phyloP scores from a whole-genome alignment of 805 yeast genomes.

The Candida nemodendra region DNA sequence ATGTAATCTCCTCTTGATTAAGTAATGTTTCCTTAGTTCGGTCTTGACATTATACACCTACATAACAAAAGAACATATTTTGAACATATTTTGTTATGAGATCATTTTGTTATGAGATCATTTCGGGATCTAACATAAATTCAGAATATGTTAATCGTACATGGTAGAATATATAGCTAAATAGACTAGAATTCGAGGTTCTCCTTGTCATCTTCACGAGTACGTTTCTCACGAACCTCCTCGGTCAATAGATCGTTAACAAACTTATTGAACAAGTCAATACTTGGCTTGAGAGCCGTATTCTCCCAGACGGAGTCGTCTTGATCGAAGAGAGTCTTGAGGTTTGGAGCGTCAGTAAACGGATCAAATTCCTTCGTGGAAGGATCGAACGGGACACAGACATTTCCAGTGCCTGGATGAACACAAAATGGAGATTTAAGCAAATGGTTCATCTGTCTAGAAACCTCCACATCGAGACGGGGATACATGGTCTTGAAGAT shows the following conservation, averaged over 20 bases:
- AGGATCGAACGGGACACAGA: conserved; percentile 85
- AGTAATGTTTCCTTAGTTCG: no score
- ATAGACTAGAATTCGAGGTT: conserved; percentile 21
- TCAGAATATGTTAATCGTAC: no score
- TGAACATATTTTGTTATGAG: no score
- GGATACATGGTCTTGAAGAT: conserved; percentile 84
- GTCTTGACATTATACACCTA: no score
- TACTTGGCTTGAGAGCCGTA: conserved; percentile 69
- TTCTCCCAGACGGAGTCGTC: conserved; percentile 59
- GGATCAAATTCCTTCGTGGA: conserved; percentile 64
- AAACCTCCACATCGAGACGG: conserved; percentile 88
- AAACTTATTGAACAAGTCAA: conserved; percentile 62
- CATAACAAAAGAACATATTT: no score
- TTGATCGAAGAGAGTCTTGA: conserved; percentile 62
- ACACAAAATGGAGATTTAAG: conserved; percentile 95
- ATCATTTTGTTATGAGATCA: no score
- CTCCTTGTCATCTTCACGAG: conserved; percentile 28
- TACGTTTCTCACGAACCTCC: conserved; percentile 44
- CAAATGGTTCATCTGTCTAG: conserved; percentile 85
- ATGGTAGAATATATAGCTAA: no score
- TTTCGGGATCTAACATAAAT: no score
- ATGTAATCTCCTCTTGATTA: no score
- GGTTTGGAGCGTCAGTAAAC: conserved; percentile 66
- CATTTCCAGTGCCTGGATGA: conserved; percentile 93
- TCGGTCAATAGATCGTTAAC: conserved; percentile 57